Conservation (phyloP, 2,329 filamentous ascomycete genomes). For the Colletotrichum shisoi region DNA sequence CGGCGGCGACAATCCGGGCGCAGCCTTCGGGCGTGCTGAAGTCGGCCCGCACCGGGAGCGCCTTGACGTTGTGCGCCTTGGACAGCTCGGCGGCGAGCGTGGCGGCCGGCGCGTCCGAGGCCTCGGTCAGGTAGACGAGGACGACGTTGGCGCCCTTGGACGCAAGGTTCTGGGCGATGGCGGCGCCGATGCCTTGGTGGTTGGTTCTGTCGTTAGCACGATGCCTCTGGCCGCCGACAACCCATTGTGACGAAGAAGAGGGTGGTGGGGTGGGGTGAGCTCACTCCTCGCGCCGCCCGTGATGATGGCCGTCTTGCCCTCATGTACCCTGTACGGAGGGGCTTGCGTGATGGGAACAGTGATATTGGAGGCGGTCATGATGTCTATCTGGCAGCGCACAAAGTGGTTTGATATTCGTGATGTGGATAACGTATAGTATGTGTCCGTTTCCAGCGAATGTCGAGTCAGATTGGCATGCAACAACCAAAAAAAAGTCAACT, state of each 20-base stretch:
- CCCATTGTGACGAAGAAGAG: background rate
- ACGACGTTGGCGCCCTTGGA: slow-evolving; percentile 67
- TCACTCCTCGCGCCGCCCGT: slow-evolving; percentile 61
- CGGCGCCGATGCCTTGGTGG: slow-evolving; percentile 65
- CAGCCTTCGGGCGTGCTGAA: slow-evolving; percentile 65
- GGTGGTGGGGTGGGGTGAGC: background rate
- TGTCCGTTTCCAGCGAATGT: background rate
- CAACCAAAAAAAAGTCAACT: background rate
- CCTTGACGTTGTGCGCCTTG: slow-evolving; percentile 57
- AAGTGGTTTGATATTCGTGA: slow-evolving; percentile 6
- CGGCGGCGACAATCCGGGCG: slow-evolving; percentile 62
- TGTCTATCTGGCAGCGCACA: slow-evolving; percentile 2
- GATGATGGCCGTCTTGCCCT: slow-evolving; percentile 61
- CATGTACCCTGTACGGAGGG: slow-evolving; percentile 43
- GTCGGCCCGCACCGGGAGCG: slow-evolving; percentile 68
- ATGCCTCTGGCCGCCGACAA: slow-evolving; percentile 19
- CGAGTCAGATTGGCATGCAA: slow-evolving; percentile 4
- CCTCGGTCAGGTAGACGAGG: slow-evolving; percentile 67
- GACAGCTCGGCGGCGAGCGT: slow-evolving; percentile 58
- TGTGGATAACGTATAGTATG: background rate
- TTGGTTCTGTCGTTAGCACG: slow-evolving; percentile 8
- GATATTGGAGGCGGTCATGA: slow-evolving; percentile 25
- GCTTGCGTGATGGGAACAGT: slow-evolving; percentile 37
- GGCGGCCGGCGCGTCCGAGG: slow-evolving; percentile 58
- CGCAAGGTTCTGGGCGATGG: slow-evolving; percentile 65